phyloP scores from a whole-genome alignment of 225 moss, liverwort and hornwort genomes.

The Sphagnum tenellum region DNA sequence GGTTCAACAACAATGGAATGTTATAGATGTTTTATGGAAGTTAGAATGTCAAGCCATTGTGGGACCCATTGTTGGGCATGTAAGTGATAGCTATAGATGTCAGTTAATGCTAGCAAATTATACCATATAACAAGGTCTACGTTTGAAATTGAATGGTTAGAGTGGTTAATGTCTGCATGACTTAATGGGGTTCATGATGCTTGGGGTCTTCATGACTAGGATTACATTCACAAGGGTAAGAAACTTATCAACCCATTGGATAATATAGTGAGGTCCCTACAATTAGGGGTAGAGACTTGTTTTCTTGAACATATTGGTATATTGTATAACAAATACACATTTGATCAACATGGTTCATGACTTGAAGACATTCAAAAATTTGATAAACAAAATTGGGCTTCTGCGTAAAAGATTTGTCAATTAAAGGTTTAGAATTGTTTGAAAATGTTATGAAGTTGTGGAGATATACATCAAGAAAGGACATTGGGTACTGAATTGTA shows the following conservation, averaged over 20 bases:
- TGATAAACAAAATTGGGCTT: neutral
- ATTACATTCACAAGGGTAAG: constrained; percentile 1
- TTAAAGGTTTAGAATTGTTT: neutral
- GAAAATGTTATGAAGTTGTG: neutral
- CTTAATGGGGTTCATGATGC: neutral
- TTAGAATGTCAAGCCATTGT: neutral
- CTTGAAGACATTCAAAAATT: neutral
- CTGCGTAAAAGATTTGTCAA: neutral
- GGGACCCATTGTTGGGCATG: constrained; percentile 2
- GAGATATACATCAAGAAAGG: neutral
- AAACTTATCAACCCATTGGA: neutral
- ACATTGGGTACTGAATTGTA: neutral
- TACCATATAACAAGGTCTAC: neutral
- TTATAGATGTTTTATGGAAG: neutral
- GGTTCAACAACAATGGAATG: neutral
- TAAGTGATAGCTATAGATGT: neutral
- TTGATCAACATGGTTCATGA: neutral
- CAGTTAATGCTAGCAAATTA: neutral
- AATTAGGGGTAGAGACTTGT: neutral
- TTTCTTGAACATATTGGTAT: neutral
- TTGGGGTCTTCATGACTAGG: neutral
- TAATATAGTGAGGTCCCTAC: neutral
- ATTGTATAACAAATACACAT: neutral
- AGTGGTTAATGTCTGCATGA: neutral
- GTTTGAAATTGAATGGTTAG: neutral